phyloP scores from a whole-genome alignment of 75 land plant genomes.

The Adiantum capillusveneris region DNA sequence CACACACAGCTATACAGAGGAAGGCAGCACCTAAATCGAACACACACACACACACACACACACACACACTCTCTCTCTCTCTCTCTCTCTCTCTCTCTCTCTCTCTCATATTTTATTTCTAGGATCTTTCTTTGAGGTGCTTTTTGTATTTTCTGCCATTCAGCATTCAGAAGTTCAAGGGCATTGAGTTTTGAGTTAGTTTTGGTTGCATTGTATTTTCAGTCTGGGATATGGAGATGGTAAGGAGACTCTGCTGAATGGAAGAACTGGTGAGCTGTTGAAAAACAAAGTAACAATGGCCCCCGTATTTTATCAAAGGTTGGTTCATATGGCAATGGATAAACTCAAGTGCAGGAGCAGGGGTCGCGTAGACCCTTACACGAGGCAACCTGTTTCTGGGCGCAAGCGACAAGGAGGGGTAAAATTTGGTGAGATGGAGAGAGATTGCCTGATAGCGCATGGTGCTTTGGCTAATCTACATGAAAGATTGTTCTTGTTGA shows the following conservation, averaged over 20 bases:
- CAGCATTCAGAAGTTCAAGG: too few species aligned
- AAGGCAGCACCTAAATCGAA: too few species aligned
- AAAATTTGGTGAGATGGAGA: constrained; percentile 92
- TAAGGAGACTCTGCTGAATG: constrained; percentile 55
- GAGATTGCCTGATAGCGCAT: constrained; percentile 82
- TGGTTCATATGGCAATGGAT: constrained; percentile 82
- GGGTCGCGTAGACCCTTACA: constrained; percentile 75
- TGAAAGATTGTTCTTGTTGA: constrained; percentile 66
- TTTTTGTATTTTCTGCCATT: too few species aligned
- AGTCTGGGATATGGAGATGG: constrained; percentile 37
- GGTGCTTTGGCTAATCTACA: constrained; percentile 78
- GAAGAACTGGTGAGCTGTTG: constrained; percentile 47
- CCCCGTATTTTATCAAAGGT: constrained; percentile 73
- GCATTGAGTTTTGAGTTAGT: too few species aligned
- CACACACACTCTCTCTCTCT: too few species aligned
- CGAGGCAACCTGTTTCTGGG: constrained; percentile 73
- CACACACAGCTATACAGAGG: too few species aligned
- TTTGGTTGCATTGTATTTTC: too few species aligned
- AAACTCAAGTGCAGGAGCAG: constrained; percentile 71
- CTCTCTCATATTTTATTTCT: too few species aligned
- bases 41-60: too few species aligned
- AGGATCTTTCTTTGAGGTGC: too few species aligned
- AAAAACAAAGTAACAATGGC: constrained; percentile 31
- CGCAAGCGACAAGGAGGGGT: constrained; percentile 70
- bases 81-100: too few species aligned